Base-by-base conservation (phyloP, 345 rosid species). In the Gossypium herbaceum region DNA sequence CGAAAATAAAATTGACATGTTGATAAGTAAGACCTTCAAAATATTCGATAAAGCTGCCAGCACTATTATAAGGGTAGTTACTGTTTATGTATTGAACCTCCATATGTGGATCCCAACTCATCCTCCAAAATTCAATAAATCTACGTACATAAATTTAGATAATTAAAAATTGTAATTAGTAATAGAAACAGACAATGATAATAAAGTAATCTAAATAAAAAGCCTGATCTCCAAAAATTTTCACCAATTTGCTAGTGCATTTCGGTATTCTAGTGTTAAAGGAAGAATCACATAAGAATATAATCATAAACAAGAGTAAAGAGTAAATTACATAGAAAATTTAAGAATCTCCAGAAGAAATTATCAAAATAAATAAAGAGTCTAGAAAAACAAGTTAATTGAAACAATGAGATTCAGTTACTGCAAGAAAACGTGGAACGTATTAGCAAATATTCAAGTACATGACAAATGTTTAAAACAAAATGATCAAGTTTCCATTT, bases 11-110 rank as follows among this genome's bases (percentile, higher is more conserved):
- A 79, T 91, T 89, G 56, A 89, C 94, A 68, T 90, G 97, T 66
- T 91, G 90, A 63, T 88, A 91, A 22, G 97, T 91, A 54, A 90
- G 92, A 72, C 94, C 97, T 81, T 88, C 92, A 12, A 91, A 88
- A 75, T 91, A 91, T 79, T 91, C 97, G 79, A 89, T 86, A 73
- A 89, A 89, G 82, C 92, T 91, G 72, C 94, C 94, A 22, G 94
- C 86, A 66, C 88, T 85, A 45, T 90, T 90, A 65, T 91, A 91
- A 44, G 94, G 94, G 73, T 88, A 91, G 79, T 78, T 81, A 78
- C 81, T 70, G 71, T 83, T 86, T 60, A 73, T 64, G 82, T 87
- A 81, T 63, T 90, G 90, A 76, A 82, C 81, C 48, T 89, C 91
- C 87, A 91, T 81, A 57, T 77, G 81, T 3, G 86, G 77, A 44